Evolutionary conservation across 352 stramenopile genomes (phyloP), one percentile per base, ranked within the genome.

Genomic region (Pseudoperonospora humuli): DNA sequence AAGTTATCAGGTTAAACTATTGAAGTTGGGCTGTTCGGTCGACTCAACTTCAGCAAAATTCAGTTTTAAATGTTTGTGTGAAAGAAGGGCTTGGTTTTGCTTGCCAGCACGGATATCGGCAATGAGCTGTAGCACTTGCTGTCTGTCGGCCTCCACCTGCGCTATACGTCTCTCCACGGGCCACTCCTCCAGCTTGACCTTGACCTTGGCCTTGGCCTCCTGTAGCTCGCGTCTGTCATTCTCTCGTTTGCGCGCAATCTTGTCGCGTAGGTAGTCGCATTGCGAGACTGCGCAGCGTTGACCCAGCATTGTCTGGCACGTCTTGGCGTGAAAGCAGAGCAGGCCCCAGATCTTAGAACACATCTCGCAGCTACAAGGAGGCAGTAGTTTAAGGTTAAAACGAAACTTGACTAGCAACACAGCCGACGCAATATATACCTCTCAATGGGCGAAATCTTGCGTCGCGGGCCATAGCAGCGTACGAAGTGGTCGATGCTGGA

Each of bases 401-500:
- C 1, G 11, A 10, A 32, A 10, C 9, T 5, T 3, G 14, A 14
- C 2, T 9, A 32, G 26, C 2, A 13, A 10, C 5, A 39, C 3
- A 39, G 11, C 3, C 18, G 34, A 29, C 3, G 10, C 8, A 6
- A 24, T 7, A 25, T 45, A 26, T 40, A 90, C 78, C 75, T 90
- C 53, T 93, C 81, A 44, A 93, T 89, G 11, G 78, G 67, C 7
- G 72, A 85, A 21, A 61, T 33, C 20, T 70, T 71, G 34, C 81
- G 74, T 23, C 81, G 76, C 23, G 78, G 70, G 5, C 78, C 73
- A 47, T 91, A 93, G 47, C 81, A 93, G 19, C 76, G 75, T 49
- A 90, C 72, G 36, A 93, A 93, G 61, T 93, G 81, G 57, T 91
- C 74, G 54, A 91, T 89, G 39, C 78, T 88, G n/a, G 69, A 73